Conservation (phyloP, 148 eudicot genomes). For the Chenopodium quinoa region DNA sequence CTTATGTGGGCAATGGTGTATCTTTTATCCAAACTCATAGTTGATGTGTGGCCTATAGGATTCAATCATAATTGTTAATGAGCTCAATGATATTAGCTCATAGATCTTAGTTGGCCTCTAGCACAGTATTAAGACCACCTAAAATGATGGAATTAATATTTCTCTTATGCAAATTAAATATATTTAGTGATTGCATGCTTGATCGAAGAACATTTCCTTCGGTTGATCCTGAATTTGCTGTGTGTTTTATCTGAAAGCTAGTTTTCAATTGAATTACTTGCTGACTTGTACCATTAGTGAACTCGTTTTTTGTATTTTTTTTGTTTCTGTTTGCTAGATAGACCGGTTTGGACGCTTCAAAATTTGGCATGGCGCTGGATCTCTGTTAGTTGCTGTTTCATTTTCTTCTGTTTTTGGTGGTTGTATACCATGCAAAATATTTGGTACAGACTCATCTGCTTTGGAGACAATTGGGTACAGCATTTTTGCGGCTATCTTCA, state of each 20-base stretch:
- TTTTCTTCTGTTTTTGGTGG: slow-evolving; percentile 99
- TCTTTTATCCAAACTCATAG: too few species aligned
- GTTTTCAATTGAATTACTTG: background rate
- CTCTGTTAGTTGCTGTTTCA: slow-evolving; percentile 78
- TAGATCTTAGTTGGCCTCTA: too few species aligned
- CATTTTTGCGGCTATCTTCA: slow-evolving; percentile 83
- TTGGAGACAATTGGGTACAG: slow-evolving; percentile 83
- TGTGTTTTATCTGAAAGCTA: background rate
- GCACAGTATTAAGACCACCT: too few species aligned
- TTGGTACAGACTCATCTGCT: slow-evolving; percentile 59
- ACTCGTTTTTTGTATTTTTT: slow-evolving; percentile 10
- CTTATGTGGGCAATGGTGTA: too few species aligned
- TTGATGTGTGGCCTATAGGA: too few species aligned
- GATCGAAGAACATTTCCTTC: too few species aligned
- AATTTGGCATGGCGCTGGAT: slow-evolving; percentile 93
- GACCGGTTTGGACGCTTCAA: slow-evolving; percentile 94
- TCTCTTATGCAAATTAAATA: too few species aligned
- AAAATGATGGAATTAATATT: too few species aligned
- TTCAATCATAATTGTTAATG: too few species aligned
- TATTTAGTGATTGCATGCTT: too few species aligned
- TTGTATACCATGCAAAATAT: slow-evolving; percentile 75
- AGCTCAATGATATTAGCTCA: too few species aligned
- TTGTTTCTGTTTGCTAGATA: slow-evolving; percentile 49
- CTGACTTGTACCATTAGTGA: background rate
- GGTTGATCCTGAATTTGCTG: background rate